Evolutionary conservation across 2,329 filamentous ascomycete species (phyloP), one percentile per base, ranked within the genome.

Genomic region (Exserohilum rostratum): DNA sequence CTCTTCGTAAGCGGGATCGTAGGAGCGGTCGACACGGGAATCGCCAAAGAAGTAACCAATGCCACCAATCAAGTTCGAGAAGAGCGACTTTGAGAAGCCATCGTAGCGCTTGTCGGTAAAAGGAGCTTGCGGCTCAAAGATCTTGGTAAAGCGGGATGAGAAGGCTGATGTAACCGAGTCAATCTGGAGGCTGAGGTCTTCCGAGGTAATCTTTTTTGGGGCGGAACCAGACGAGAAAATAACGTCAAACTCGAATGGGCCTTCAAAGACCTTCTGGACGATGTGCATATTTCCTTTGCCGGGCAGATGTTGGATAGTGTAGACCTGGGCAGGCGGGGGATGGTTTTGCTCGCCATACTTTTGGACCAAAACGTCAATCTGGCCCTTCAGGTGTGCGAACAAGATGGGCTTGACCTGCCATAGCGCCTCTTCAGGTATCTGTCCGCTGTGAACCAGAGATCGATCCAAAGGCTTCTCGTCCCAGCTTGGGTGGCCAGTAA

Each of bases 31-130:
- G 47, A 96, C 90, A 18, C 97, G 78, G 30, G 91, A 89, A 53
- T 95, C 84, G 35, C 95, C 95, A 68, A 96, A 85, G 79, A 99
- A 99, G 77, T 96, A 98, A 7, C 95, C 95, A 65, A 98, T 91
- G 42, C 95, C 95, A 51, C 95, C 95, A 31, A 96, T 83, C 30
- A 99, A 80, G 73, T 98, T 99, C 1, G 93, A 97, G 65, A 99
- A 90, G 82, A 99, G 89, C 60, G 89, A 93, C 73, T 91, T 90
- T 60, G 88, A 91, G 73, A 98, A 97, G 53, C 82, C 83, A 43
- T 85, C 81, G 72, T 96, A 95, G 68, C 90, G 86, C 3, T 85
- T 82, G 3, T 84, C 82, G 15, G 85, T 79, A 75, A 95, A 99
- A 0, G 95, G 93, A 0, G 87, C 79, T 67, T 91, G 83, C 0